phyloP scores from a whole-genome alignment of 169 alveolate species.

The Cytauxzoon felis region DNA sequence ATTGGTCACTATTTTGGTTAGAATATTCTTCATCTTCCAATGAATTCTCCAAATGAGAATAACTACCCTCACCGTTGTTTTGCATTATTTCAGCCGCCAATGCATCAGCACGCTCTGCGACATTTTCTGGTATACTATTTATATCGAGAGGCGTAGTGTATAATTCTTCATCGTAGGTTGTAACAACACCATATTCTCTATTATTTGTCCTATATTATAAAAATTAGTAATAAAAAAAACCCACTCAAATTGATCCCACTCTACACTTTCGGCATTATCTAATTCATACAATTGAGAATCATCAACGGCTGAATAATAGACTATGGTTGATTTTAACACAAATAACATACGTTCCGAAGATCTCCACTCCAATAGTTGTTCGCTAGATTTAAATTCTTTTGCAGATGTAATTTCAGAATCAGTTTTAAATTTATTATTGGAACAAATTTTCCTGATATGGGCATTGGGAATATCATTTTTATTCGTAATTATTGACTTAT shows the following conservation, averaged over 20 bases:
- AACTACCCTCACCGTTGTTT: conserved; percentile 59
- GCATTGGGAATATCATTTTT: background rate
- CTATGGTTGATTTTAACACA: no score
- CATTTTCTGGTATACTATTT: conserved; percentile 64
- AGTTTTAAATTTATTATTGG: conserved; percentile 34
- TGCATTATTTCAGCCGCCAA: conserved; percentile 67
- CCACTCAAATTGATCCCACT: conserved; percentile 61
- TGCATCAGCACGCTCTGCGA: conserved; percentile 61
- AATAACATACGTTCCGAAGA: conserved; percentile 26
- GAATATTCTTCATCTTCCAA: conserved; percentile 71
- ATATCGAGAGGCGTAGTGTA: conserved; percentile 70
- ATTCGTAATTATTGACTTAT: background rate
- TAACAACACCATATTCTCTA: conserved; percentile 38
- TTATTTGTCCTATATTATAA: conserved; percentile 21
- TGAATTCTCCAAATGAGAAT: conserved; percentile 57
- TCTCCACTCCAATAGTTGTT: conserved; percentile 40
- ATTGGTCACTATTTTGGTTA: conserved; percentile 37
- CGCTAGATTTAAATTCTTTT: conserved; percentile 3
- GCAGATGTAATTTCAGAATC: conserved; percentile 47
- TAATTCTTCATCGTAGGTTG: conserved; percentile 68
- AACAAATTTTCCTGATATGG: background rate
- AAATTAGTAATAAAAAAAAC: background rate
- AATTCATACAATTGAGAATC: conserved; percentile 24
- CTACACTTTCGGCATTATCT: conserved; percentile 8
- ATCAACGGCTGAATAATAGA: conserved; percentile 19